A percentile compares a stretch with the other conserved stretches of the same genome.
These are phyloP conservation scores for Crucibulum parvulum DNA, from an alignment of 1,284 basidiomycete species.

Conservation along the genomic window DNA sequence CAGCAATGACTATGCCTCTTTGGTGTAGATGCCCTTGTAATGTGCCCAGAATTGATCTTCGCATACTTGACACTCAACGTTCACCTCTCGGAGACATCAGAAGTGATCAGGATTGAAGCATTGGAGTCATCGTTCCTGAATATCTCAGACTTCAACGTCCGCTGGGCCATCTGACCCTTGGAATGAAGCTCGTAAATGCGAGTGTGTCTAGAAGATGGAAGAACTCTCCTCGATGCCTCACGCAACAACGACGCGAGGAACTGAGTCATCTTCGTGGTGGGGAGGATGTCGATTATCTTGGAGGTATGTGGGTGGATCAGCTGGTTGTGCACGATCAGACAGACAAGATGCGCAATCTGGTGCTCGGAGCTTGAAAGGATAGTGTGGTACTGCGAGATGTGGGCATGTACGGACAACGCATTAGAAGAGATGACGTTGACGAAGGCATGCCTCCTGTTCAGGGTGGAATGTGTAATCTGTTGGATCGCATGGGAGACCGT, in stretches of 20 bases:
- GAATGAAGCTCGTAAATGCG: slow-evolving; percentile 89
- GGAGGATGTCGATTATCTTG: slow-evolving; percentile 90
- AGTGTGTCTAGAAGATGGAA: slow-evolving; percentile 60
- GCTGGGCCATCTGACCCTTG: slow-evolving; percentile 71
- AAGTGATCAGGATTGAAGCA: slow-evolving; percentile 80
- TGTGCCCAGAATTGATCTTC: too few relatives aligned
- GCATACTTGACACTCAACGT: too few relatives aligned
- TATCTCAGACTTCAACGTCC: slow-evolving; percentile 67
- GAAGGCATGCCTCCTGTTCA: slow-evolving; percentile 64
- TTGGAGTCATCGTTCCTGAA: slow-evolving; percentile 73
- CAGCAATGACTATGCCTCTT: too few relatives aligned
- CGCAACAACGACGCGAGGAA: slow-evolving; percentile 74
- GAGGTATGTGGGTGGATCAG: slow-evolving; percentile 72
- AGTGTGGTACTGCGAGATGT: slow-evolving; percentile 88
- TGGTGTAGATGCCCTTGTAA: too few relatives aligned
- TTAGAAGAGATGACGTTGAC: slow-evolving; percentile 67
- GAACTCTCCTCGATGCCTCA: slow-evolving; percentile 45
- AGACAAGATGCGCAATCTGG: slow-evolving; percentile 83
- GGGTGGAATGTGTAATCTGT: slow-evolving; percentile 60
- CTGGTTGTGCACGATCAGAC: slow-evolving; percentile 91
- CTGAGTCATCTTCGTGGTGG: slow-evolving; percentile 89
- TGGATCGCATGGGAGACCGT: slow-evolving; percentile 74
- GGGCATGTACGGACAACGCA: slow-evolving; percentile 71
- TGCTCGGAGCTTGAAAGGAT: slow-evolving; percentile 71
- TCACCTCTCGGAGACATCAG: slow-evolving; percentile 72